Percentiles rank a stretch among this genome's conserved stretches.
Evolutionary conservation across 257 asterid genomes (phyloP).

Genomic region (Sherardia arvensis): DNA sequence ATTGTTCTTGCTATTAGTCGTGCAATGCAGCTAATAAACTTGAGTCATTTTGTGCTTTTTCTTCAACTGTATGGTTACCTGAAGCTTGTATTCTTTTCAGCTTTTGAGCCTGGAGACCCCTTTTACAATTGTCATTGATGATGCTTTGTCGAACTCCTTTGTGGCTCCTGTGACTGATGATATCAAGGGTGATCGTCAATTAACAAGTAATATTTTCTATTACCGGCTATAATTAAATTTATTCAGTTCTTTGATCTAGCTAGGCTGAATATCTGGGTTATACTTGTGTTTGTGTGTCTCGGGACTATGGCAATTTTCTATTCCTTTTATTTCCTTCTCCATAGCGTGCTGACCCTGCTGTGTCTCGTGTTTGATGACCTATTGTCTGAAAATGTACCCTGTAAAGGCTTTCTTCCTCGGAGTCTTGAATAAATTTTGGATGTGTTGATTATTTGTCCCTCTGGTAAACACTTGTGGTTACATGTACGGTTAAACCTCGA

Average conservation of each 20-base stretch:
- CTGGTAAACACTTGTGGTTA: background rate
- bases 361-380: background rate
- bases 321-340: background rate
- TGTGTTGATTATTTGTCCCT: no score
- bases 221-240: background rate
- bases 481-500: no score
- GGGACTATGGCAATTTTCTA: background rate
- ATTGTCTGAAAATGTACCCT: no score
- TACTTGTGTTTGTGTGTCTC: background rate
- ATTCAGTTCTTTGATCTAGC: background rate
- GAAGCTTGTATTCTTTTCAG: slow-evolving; percentile 25
- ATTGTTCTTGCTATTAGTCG: background rate
- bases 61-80: background rate
- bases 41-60: background rate
- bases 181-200: slow-evolving; percentile 53
- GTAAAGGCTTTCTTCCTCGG: background rate
- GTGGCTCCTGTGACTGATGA: slow-evolving; percentile 80
- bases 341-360: background rate
- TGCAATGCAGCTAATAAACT: background rate
- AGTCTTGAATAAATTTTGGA: background rate
- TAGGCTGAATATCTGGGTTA: background rate
- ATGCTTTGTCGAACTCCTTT: slow-evolving; percentile 83
- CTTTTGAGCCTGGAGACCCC: slow-evolving; percentile 66
- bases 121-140: slow-evolving; percentile 86
- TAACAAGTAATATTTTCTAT: slow-evolving; percentile 37